Evolutionary conservation across 2,329 filamentous ascomycete genomes (phyloP).

Genomic region (Aspergillus persii): DNA sequence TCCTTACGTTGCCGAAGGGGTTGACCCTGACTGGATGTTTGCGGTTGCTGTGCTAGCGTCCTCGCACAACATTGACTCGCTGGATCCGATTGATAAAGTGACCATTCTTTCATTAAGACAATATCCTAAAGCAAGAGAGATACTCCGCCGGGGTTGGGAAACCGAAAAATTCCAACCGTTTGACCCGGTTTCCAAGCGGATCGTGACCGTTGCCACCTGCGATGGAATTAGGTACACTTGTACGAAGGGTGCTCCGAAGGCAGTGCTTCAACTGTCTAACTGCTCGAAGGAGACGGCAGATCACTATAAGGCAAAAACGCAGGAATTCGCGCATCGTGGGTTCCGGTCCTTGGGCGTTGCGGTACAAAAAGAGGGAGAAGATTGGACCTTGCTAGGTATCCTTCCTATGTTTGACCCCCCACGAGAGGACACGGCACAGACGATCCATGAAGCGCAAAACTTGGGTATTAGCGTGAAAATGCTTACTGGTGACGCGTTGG

Average conservation of each 20-base stretch:
- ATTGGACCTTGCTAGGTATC: slow-evolving; percentile 72
- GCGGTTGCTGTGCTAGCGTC: slow-evolving; percentile 73
- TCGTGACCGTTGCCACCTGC: slow-evolving; percentile 67
- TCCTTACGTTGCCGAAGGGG: slow-evolving; percentile 72
- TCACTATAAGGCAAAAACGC: slow-evolving; percentile 68
- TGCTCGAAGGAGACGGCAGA: slow-evolving; percentile 64
- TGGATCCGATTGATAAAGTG: slow-evolving; percentile 78
- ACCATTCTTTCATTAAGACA: slow-evolving; percentile 71
- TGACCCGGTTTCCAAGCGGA: slow-evolving; percentile 77
- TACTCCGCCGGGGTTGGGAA: slow-evolving; percentile 69
- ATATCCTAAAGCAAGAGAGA: slow-evolving; percentile 73
- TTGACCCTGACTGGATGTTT: slow-evolving; percentile 83
- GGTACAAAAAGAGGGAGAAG: slow-evolving; percentile 71
- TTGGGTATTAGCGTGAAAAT: slow-evolving; percentile 77
- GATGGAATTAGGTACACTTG: slow-evolving; percentile 69
- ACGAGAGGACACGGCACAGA: slow-evolving; percentile 74
- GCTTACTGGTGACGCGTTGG: slow-evolving; percentile 76
- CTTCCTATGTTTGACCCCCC: slow-evolving; percentile 79
- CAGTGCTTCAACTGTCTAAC: slow-evolving; percentile 66
- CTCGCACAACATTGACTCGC: slow-evolving; percentile 73
- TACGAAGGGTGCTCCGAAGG: slow-evolving; percentile 75
- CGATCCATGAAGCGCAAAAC: slow-evolving; percentile 71
- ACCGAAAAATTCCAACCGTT: slow-evolving; percentile 70
- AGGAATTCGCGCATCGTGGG: slow-evolving; percentile 73
- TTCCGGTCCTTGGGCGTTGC: slow-evolving; percentile 78